phyloP scores from a whole-genome alignment of 2,329 filamentous ascomycete species.

The Aspergillus spinulosporus region DNA sequence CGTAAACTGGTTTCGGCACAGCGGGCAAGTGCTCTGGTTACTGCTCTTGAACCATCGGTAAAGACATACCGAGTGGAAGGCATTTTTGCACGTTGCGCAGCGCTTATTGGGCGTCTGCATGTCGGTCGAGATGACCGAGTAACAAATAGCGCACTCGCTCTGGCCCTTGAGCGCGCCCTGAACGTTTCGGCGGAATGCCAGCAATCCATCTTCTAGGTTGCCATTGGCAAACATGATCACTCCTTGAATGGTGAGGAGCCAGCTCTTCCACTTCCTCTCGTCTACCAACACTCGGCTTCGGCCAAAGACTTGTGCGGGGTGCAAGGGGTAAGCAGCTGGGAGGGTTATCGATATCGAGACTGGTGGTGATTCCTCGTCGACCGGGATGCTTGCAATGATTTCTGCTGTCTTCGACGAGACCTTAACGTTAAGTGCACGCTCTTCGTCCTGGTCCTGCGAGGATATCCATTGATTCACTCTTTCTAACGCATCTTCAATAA shows the following conservation, averaged over 20 bases:
- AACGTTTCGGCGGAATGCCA: constrained; percentile 83
- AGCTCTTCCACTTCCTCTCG: constrained; percentile 89
- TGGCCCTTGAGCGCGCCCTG: constrained; percentile 87
- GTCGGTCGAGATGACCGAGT: constrained; percentile 86
- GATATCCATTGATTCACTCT: constrained; percentile 44
- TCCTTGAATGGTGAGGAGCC: constrained; percentile 84
- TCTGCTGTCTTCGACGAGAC: constrained; percentile 71
- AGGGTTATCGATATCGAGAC: constrained; percentile 81
- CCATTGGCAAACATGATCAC: constrained; percentile 93
- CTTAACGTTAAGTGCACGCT: constrained; percentile 62
- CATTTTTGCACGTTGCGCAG: constrained; percentile 88
- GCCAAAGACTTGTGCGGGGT: constrained; percentile 72
- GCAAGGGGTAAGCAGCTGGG: constrained; percentile 78
- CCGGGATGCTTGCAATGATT: constrained; percentile 77
- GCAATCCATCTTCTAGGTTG: constrained; percentile 80
- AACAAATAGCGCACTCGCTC: constrained; percentile 94
- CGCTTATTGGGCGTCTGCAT: constrained; percentile 88
- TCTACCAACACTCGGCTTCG: constrained; percentile 82
- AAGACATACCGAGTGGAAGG: constrained; percentile 85
- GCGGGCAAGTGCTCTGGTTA: constrained; percentile 84
- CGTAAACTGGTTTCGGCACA: constrained; percentile 84
- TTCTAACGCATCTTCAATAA: constrained; percentile 42
- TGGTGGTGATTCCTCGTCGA: constrained; percentile 82
- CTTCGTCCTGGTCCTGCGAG: constrained; percentile 51
- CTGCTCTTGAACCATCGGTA: constrained; percentile 98